phyloP scores from a whole-genome alignment of 1,284 basidiomycete genomes.

The Apiotrichum sp. region DNA sequence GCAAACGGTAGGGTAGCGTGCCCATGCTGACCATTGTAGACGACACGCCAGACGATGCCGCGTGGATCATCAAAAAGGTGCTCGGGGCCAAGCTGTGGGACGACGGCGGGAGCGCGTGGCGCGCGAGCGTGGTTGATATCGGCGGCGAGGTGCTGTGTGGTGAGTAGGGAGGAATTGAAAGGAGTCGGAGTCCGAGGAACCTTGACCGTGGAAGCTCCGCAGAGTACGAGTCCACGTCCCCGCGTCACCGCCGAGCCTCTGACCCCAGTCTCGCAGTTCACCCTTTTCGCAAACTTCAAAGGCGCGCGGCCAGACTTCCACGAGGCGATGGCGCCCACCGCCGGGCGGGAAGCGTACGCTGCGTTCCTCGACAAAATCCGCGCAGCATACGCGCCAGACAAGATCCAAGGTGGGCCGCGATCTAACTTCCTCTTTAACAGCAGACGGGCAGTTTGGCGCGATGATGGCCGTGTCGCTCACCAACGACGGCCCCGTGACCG shows the following conservation, averaged over 20 bases:
- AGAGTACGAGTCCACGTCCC: too few relatives aligned
- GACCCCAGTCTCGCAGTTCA: conserved; percentile 70
- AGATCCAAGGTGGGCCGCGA: conserved; percentile 61
- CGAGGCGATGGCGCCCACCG: conserved; percentile 67
- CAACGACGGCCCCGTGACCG: conserved; percentile 81
- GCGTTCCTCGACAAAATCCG: conserved; percentile 64
- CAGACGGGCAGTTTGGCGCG: conserved; percentile 71
- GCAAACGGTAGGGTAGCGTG: not conserved
- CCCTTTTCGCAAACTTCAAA: conserved; percentile 78
- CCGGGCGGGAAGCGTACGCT: conserved; percentile 65
- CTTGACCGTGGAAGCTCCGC: not conserved
- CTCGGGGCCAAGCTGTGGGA: conserved; percentile 67
- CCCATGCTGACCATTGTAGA: conserved; percentile 51
- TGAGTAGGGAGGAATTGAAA: conserved; percentile 17
- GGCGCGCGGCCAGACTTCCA: conserved; percentile 85
- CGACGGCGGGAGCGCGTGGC: conserved; percentile 57
- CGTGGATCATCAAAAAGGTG: conserved; percentile 70
- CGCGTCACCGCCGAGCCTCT: not conserved
- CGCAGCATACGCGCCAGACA: conserved; percentile 60
- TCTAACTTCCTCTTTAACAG: conserved; percentile 1
- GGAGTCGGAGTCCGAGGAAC: too few relatives aligned
- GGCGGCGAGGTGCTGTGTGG: conserved; percentile 77
- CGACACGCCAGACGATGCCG: conserved; percentile 66
- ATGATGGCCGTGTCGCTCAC: conserved; percentile 84
- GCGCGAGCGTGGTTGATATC: conserved; percentile 71